phyloP scores from a whole-genome alignment of 1,284 basidiomycete species.

The Somion occarium region DNA sequence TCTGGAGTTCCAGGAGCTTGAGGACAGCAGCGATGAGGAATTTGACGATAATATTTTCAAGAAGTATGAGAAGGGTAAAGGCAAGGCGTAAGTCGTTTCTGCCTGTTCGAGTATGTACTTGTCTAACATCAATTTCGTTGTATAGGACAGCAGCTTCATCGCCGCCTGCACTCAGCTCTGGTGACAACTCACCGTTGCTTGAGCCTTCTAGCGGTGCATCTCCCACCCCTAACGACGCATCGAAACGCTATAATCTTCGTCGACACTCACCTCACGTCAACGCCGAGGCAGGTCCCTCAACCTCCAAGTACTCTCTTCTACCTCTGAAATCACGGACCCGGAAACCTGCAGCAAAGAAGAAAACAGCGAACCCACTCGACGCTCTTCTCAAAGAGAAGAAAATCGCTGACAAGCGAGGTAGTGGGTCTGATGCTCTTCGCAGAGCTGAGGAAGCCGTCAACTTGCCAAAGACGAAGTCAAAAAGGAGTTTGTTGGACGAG shows the following conservation, averaged over 20 bases:
- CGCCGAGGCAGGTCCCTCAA: neutral
- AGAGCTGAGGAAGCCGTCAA: constrained; percentile 11
- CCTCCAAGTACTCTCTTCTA: no score
- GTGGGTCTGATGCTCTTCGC: constrained; percentile 18
- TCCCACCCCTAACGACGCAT: neutral
- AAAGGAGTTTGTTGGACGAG: constrained; percentile 22
- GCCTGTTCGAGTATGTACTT: neutral
- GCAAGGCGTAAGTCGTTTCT: neutral
- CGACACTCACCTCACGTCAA: constrained; percentile 8
- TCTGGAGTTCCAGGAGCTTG: constrained; percentile 29
- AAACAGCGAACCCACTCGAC: constrained; percentile 44
- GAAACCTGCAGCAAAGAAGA: constrained; percentile 21
- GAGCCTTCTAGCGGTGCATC: neutral
- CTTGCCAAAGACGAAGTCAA: constrained; percentile 20
- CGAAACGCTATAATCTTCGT: constrained; percentile 21
- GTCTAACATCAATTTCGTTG: no score
- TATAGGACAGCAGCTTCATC: neutral
- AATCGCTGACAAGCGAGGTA: constrained; percentile 21
- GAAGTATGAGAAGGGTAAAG: constrained; percentile 2
- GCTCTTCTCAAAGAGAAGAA: constrained; percentile 29
- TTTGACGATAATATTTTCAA: neutral
- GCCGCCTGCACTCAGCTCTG: neutral
- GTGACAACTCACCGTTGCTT: neutral
- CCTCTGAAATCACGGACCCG: neutral
- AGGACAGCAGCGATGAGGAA: constrained; percentile 45